Evolutionary conservation across 306 rosid genomes (phyloP), one percentile per base, ranked within the genome.

Genomic region (Glycine soja): DNA sequence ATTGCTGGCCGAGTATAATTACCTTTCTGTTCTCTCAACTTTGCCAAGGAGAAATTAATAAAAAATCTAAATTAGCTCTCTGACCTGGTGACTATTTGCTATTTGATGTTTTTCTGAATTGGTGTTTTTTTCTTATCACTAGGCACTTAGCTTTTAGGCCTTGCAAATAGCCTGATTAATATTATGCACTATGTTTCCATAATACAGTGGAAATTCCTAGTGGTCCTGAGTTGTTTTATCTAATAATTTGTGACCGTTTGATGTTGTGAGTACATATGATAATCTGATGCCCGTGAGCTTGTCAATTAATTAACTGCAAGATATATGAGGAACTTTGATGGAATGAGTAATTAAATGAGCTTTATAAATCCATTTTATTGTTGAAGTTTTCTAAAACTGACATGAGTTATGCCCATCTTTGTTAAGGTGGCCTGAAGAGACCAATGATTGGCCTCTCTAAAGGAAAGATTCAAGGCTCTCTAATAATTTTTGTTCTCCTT

Each of bases 401-500:
- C 40, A 24, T 19, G 40, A 34, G 48, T 43, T 65, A 0, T 69
- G 47, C 32, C 13, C 58, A 36, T 61, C 59, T 72, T 62, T 8
- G 56, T 72, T 52, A 51, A 40, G 51, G 19, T 70, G 74, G 13
- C 36, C 46, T 2, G 16, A 59, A 6, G 48, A 50, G 65, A 80
- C 66, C 78, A 73, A 64, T 6, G 38, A 52, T 57, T 72, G 79
- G 73, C 47, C 70, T 64, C 72, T 46, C 47, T 15, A 15, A 11
- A 45, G 45, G 56, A 24, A 24, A 24, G 38, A 45, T 53, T 32
- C 68, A 74, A 46, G 75, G 15, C 71, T 48, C n/a, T 56, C 61
- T 24, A 75, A 11, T 40, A 61, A 58, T 38, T 36, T 48, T 18
- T 76, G 58, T 70, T 76, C 74, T 68, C 82, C 43, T 81, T 79